Evolutionary conservation across 306 rosid species (phyloP).

Genomic region (Geum urbanum): DNA sequence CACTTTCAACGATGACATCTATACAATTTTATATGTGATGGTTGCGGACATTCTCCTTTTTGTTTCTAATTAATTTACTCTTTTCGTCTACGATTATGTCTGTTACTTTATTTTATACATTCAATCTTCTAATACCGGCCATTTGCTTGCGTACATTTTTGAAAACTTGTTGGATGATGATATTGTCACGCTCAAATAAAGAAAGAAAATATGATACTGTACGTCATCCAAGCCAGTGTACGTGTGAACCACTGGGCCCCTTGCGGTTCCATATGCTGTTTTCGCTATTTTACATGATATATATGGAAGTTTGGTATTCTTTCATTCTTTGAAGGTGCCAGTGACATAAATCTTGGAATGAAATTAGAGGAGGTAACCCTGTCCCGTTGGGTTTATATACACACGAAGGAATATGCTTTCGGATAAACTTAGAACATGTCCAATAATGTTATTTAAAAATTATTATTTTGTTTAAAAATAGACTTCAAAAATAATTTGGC

Average conservation of each 20-base stretch:
- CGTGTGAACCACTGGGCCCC: neutral
- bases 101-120: neutral
- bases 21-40: neutral
- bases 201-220: neutral
- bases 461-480: too few species aligned
- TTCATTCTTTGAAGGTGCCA: neutral
- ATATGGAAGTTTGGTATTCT: neutral
- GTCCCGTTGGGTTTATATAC: too few species aligned
- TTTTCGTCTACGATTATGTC: too few species aligned
- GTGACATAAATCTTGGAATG: neutral
- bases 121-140: neutral
- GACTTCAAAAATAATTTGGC: too few species aligned
- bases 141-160: neutral
- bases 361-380: too few species aligned
- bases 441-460: too few species aligned
- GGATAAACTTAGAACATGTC: too few species aligned
- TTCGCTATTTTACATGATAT: too few species aligned
- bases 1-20: neutral
- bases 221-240: neutral
- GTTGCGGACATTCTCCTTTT: neutral
- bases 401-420: too few species aligned
- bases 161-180: neutral
- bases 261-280: neutral
- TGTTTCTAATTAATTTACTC: neutral
- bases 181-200: slow-evolving; percentile 8